Evolutionary conservation across 1,284 basidiomycete species (phyloP), one percentile per base, ranked within the genome.

Genomic region (Irpex sp.): DNA sequence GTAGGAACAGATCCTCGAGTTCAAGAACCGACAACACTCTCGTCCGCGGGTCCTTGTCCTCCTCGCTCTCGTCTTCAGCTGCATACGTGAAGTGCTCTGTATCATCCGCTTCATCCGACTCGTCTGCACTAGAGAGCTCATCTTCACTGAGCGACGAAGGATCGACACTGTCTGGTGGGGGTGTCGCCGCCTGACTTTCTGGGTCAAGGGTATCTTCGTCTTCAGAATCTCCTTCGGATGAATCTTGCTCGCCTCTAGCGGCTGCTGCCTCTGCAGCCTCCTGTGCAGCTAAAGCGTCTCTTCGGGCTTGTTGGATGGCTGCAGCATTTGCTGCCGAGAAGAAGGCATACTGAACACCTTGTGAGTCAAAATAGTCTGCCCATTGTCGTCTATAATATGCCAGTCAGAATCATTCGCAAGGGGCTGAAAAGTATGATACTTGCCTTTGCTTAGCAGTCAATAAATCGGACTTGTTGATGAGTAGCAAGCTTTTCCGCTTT

Each of bases 381-480:
- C 97, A 99, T 60, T 78, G 73, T 58, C 78, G 78, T 64, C 88
- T 90, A 65, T 9, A 52, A 9, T 37, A 5, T 58, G 28, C 4
- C 2, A 5, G 28, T 28, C 28, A 28, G 28, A 28, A 5, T 28
- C 28, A 23, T 51, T 28, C 10, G 18, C 9, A 21, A 21, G 52
- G 12, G 39, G 57, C 28, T 28, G 2, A 28, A 5, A 28, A 28
- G 28, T 28, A 28, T 28, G 52, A 51, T n/a, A 28, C 80, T 63
- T 67, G 91, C 90, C 96, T 85, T 78, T 99, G 97, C 61, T 88
- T 82, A 6, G 84, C 80, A 14, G 94, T 97, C 65, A 99, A 77
- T 57, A 99, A 76, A 78, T 99, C 97, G 3, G 96, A 87, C 76
- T 99, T 99, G 76, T 99, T 99, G 74, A 99, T 93, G 59, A 99